Conservation (phyloP, 2,329 filamentous ascomycete genomes). For the Lizonia empirigonia region DNA sequence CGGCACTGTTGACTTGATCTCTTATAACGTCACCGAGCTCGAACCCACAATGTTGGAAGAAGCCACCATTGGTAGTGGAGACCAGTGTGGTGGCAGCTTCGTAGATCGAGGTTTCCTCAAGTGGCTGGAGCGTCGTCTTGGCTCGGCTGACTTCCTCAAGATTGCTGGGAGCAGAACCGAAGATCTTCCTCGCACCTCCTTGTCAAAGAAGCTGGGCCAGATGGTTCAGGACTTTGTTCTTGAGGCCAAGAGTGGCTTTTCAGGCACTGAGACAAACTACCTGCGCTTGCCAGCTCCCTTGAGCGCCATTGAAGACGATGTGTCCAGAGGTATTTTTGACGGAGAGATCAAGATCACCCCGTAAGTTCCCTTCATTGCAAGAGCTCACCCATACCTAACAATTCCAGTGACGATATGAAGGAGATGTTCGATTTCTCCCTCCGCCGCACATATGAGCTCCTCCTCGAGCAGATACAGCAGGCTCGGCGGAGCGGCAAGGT, state of each 20-base stretch:
- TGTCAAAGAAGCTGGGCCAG: slow-evolving; percentile 14
- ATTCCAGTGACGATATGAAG: slow-evolving; percentile 22
- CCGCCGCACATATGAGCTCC: slow-evolving; percentile 17
- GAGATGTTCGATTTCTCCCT: slow-evolving; percentile 27
- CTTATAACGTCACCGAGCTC: slow-evolving; percentile 23
- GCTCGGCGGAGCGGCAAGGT: slow-evolving; percentile 4
- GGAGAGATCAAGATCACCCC: slow-evolving; percentile 30
- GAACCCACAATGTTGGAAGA: slow-evolving; percentile 28
- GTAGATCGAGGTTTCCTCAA: slow-evolving; percentile 31
- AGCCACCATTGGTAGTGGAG: slow-evolving; percentile 29
- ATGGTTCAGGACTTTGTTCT: slow-evolving; percentile 32
- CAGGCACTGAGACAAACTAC: slow-evolving; percentile 22
- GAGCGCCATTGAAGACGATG: slow-evolving; percentile 26
- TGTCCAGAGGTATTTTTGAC: slow-evolving; percentile 24
- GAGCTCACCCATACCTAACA: background rate
- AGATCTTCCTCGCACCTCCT: slow-evolving; percentile 18
- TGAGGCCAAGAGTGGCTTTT: slow-evolving; percentile 30
- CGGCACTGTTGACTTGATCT: slow-evolving; percentile 38
- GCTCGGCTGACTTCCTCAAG: slow-evolving; percentile 23
- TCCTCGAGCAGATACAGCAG: slow-evolving; percentile 18
- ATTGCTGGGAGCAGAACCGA: slow-evolving; percentile 24
- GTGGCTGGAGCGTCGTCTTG: slow-evolving; percentile 32
- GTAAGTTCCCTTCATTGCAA: slow-evolving; percentile 16
- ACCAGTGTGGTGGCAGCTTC: slow-evolving; percentile 37
- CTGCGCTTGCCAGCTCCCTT: slow-evolving; percentile 26